Evolutionary conservation across 2,329 filamentous ascomycete species (phyloP), one percentile per base, ranked within the genome.

Genomic region (Diplodia scrobiculata): DNA sequence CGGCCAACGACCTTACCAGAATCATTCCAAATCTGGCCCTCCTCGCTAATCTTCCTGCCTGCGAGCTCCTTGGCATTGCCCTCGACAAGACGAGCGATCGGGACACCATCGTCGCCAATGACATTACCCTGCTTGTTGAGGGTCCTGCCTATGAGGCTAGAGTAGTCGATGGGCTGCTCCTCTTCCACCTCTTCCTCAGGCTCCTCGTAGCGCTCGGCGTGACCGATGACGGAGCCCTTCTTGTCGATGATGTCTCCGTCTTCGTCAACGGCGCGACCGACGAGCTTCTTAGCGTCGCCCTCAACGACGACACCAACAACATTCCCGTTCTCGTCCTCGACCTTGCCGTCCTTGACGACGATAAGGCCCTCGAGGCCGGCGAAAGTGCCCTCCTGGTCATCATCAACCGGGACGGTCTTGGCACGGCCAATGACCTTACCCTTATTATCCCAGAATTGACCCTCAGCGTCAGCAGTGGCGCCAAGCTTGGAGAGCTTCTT

Each of bases 1-100:
- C 83, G 84, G 68, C 89, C 89, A 67, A 91, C 84, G 54, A 91
- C 80, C 67, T 90, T 86, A 53, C 89, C 89, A n/a, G 83, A 84
- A 74, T 91, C 89, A 73, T 89, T 89, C 79, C 88, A 86, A 69
- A 91, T 84, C 72, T 90, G 86, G 41, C 89, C 89, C 34, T 90
- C 79, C 76, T 87, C 89, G 74, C 91, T 87, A 72, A 88, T 87
- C 84, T 89, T 89, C 72, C 85, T 86, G 32, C 89, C 89, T 10
- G 86, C 78, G 50, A 91, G 83, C 64, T 84, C 82, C 75, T 85
- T 84, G 41, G 85, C 73, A 68, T 89, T 85, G 14, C 89, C 89
- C 73, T 91, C 87, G 21, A 91, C 76, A 1, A 92, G 83, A 47
- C 87, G 85, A 41, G 87, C 89, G 68, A 85, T 75, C n/a, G 81